Evolutionary conservation across 306 rosid genomes (phyloP), one percentile per base, ranked within the genome.

Genomic region (Quercus robur): DNA sequence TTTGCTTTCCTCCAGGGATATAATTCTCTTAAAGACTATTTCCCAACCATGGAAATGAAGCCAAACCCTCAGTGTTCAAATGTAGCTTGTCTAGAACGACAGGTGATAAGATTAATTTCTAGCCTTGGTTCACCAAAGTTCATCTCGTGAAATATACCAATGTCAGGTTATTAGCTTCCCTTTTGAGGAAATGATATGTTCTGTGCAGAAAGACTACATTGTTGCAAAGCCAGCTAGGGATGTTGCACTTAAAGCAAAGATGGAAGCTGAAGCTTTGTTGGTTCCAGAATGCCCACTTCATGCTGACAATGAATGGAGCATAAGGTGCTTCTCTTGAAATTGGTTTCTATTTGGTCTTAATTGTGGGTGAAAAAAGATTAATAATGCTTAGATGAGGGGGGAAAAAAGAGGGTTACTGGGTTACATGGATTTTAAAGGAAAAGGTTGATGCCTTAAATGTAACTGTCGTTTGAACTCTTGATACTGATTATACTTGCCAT

Each of bases 1-100:
- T 80, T 83, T 76, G 62, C 82, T 83, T 80, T 51, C 73, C 20
- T 82, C 56, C 85, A 95, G 99, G 99, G 98, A 85, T 95, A 95
- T 85, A 95, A 95, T 78, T 95, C 99, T 77, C 96, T 95, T 15
- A 95, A 93, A 76, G 98, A 95, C 89, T 95, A 77, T 82, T 95
- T 95, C 84, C 99, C 99, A 56, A 95, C 98, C 57, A 93, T 95
- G 99, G 91, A 91, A 89, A 95, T 95, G 99, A 95, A 85, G 90
- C 99, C 99, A 70, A 95, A 95, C 67, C 97, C 97, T 89, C 98
- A 95, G 81, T 95, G 99, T 86, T 91, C 98, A 79, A 95, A 95
- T 82, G 85, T 28, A 70, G 89, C 92, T 85, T 95, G 99, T 89
- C 82, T 90, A 71, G 79, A 88, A 81, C 84, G 97, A 81, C 99